Evolutionary conservation across 2,329 filamentous ascomycete species (phyloP).

Genomic region (Ophiostoma sp.): DNA sequence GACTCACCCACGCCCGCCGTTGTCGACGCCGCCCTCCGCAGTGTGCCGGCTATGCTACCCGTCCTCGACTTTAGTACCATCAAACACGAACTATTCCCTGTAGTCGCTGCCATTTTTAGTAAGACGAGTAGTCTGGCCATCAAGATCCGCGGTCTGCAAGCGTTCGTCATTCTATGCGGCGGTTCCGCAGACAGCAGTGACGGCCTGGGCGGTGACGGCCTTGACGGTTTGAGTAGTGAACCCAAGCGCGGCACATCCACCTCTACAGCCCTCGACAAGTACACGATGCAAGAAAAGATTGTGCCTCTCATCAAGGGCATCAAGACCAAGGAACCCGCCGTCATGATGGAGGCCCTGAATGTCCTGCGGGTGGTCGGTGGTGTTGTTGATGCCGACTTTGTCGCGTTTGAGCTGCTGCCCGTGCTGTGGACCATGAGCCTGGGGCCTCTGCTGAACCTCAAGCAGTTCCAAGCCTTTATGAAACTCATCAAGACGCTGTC

Average conservation of each 20-base stretch:
- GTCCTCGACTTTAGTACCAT: conserved; percentile 94
- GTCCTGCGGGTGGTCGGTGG: conserved; percentile 82
- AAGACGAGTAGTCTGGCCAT: conserved; percentile 92
- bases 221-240: conserved; percentile 66
- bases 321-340: conserved; percentile 96
- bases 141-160: conserved; percentile 88
- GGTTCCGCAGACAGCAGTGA: conserved; percentile 59
- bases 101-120: conserved; percentile 86
- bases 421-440: conserved; percentile 90
- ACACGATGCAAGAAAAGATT: conserved; percentile 97
- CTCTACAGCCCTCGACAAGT: conserved; percentile 87
- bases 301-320: conserved; percentile 87
- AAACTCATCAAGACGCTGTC: conserved; percentile 79
- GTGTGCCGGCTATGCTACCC: conserved; percentile 76
- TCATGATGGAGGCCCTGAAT: conserved; percentile 90
- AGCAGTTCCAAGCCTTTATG: conserved; percentile 91
- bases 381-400: conserved; percentile 82
- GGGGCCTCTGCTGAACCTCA: conserved; percentile 81
- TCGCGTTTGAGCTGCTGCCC: conserved; percentile 87
- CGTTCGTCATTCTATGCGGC: conserved; percentile 86
- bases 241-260: conserved; percentile 60
- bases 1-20: conserved; percentile 87
- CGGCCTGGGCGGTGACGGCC: conserved; percentile 64
- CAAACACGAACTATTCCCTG: conserved; percentile 94
- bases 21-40: conserved; percentile 80